Evolutionary conservation across 2,329 filamentous ascomycete genomes (phyloP).

Genomic region (Neofusicoccum sp.): DNA sequence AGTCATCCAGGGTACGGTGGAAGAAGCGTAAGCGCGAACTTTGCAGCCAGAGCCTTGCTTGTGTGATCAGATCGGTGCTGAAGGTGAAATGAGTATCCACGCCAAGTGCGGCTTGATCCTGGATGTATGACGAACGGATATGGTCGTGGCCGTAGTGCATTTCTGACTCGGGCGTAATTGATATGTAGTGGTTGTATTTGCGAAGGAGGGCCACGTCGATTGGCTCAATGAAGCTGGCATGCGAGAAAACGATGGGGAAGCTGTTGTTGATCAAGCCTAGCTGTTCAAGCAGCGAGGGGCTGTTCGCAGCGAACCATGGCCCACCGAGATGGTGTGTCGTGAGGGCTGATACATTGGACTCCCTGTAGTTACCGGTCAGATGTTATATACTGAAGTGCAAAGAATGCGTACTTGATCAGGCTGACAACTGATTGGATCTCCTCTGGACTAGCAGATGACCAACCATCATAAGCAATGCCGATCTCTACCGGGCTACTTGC

Average conservation of each 20-base stretch:
- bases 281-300: slow-evolving; percentile 42
- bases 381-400: neutral
- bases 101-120: slow-evolving; percentile 57
- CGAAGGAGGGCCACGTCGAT: slow-evolving; percentile 48
- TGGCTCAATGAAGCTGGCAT: slow-evolving; percentile 50
- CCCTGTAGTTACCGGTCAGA: neutral
- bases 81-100: slow-evolving; percentile 60
- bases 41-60: slow-evolving; percentile 60
- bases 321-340: slow-evolving; percentile 40
- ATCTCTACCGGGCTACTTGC: slow-evolving; percentile 15
- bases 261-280: slow-evolving; percentile 48
- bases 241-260: slow-evolving; percentile 57
- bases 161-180: slow-evolving; percentile 62
- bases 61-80: slow-evolving; percentile 47
- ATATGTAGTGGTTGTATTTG: slow-evolving; percentile 55
- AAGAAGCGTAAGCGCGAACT: slow-evolving; percentile 44
- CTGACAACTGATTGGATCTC: neutral
- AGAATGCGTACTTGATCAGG: neutral
- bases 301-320: slow-evolving; percentile 34
- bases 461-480: slow-evolving; percentile 23
- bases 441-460: slow-evolving; percentile 19
- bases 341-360: slow-evolving; percentile 37
- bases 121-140: slow-evolving; percentile 45
- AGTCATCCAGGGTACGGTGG: slow-evolving; percentile 42
- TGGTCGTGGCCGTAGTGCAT: slow-evolving; percentile 61